These are phyloP conservation scores for Naegleria lovaniensis DNA, from an alignment of 208 protist species.

Conservation along the genomic window DNA sequence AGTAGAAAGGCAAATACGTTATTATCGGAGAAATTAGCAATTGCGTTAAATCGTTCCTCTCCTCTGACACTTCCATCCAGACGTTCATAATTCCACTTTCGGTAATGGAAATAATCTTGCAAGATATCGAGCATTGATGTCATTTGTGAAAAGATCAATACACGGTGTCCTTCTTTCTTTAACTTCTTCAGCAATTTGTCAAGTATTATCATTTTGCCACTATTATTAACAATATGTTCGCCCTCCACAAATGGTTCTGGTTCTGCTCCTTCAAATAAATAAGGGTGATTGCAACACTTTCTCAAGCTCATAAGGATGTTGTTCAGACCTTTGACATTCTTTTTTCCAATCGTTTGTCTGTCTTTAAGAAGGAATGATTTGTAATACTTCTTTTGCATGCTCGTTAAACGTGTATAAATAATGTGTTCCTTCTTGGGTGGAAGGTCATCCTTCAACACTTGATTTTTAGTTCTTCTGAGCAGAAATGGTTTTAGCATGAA, in stretches of 20 bases:
- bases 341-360: slow-evolving; percentile 59
- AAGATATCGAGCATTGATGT: slow-evolving; percentile 4
- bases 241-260: not conserved
- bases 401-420: slow-evolving; percentile 78
- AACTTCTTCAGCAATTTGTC: slow-evolving; percentile 32
- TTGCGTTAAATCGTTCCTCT: slow-evolving; percentile 43
- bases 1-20: slow-evolving; percentile 94
- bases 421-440: slow-evolving; percentile 97
- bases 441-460: slow-evolving; percentile 83
- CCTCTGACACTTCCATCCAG: slow-evolving; percentile 53
- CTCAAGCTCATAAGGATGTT: slow-evolving; percentile 81
- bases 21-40: slow-evolving; percentile 81
- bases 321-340: slow-evolving; percentile 39
- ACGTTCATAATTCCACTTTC: not conserved
- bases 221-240: not conserved
- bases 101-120: not conserved
- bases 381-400: slow-evolving; percentile 90
- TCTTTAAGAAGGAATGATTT: slow-evolving; percentile 68
- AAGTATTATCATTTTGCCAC: slow-evolving; percentile 36
- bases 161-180: not conserved
- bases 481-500: slow-evolving; percentile 81
- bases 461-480: slow-evolving; percentile 87
- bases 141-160: slow-evolving; percentile 40
- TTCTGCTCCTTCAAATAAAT: slow-evolving; percentile 50
- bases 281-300: slow-evolving; percentile 42